Evolutionary conservation across 176 grass and related monocot species (phyloP).

Genomic region (Echinochloa phyllopogon): DNA sequence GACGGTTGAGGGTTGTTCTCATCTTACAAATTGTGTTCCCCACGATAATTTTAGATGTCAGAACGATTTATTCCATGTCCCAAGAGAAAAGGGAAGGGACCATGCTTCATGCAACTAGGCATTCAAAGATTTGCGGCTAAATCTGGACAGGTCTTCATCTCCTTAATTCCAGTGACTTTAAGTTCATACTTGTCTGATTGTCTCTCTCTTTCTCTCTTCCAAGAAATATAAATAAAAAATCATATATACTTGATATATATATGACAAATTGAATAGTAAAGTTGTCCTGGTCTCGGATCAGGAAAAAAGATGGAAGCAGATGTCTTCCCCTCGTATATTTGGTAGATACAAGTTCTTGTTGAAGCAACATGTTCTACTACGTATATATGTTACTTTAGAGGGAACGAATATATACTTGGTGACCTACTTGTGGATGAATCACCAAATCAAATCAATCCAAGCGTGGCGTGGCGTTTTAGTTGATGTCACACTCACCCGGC

Average conservation of each 20-base stretch:
- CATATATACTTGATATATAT: not conserved
- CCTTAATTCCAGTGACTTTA: not conserved
- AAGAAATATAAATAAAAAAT: not conserved
- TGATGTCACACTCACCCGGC: not conserved
- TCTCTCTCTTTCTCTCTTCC: not conserved
- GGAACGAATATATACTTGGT: not conserved
- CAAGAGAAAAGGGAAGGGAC: no score
- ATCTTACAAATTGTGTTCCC: no score
- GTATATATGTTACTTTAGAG: not conserved
- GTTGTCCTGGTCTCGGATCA: not conserved
- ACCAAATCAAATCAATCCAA: not conserved
- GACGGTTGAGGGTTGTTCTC: no score
- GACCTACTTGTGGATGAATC: not conserved
- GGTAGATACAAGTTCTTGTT: not conserved
- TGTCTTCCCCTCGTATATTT: not conserved
- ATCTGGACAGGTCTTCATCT: not conserved
- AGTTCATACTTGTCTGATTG: not conserved
- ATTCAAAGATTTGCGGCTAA: slow-evolving; percentile 3
- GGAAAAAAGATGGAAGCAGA: not conserved
- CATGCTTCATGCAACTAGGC: not conserved
- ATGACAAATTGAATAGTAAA: not conserved
- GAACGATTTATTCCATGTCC: no score
- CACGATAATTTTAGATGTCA: no score
- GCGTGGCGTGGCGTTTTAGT: not conserved
- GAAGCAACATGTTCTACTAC: not conserved